Base-by-base conservation (phyloP, 163 green algal genomes). In the Scenedesmus sp. region DNA sequence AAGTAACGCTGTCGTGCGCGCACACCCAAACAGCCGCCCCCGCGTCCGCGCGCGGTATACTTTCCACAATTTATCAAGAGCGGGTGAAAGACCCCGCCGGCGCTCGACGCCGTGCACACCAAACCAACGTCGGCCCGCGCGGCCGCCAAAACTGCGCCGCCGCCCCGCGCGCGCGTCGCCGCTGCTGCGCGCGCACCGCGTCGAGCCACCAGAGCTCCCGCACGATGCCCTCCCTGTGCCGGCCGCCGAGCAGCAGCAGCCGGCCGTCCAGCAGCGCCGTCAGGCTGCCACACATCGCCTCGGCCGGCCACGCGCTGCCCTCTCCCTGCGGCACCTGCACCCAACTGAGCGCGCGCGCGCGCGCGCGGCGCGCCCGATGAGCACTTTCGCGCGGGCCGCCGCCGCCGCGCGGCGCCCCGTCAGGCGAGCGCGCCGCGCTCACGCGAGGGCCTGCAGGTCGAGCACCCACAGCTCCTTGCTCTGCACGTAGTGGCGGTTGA, bases 201-300 rank as follows among this genome's bases (percentile, higher is more conserved):
- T 75, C 56, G 20, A 83, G 57, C 76, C 65, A 85, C 80, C 84
- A 83, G 6, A 54, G 20, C 20, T 87, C 84, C 11, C 42, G 36
- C 67, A 81, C 85, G 29, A 89, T 83, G 36, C 84, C 84, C 24
- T 89, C 84, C 53, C 80, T 74, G 34, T 84, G 63, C 26, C 84
- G 47, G n/a, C 84, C 84, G 0, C 84, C 84, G 60, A 87, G 42
- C 84, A 89, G 54, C 81, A 89, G 65, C 72, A 85, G 26, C 18
- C 84, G 62, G 17, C 67, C 84, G 29, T 63, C 80, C 11, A 63
- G 33, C 65, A 83, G 73, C 7, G 53, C 17, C 24, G 69, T 72
- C 81, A 89, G 36, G n/a, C 63, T 79, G 77, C 82, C 67, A 65
- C 84, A 89, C 84, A 89, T 89, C 66, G 81, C 77, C 79, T 88